A percentile compares a stretch with the other conserved stretches of the same genome.
Conservation (phyloP, 2,329 filamentous ascomycete species). For the Trichoderma brevicompactum region DNA sequence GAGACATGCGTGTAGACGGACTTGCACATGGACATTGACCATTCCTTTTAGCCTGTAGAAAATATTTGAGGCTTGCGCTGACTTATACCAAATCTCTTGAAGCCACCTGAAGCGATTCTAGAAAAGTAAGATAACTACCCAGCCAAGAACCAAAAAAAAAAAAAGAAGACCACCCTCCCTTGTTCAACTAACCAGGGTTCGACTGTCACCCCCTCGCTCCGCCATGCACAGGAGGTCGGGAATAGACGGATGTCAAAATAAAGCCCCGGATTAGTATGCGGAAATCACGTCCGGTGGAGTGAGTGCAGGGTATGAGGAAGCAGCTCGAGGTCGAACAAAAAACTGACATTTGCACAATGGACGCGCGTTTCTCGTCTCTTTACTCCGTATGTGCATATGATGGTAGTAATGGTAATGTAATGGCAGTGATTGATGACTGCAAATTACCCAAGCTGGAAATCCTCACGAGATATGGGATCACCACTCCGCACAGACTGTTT, state of each 20-base stretch:
- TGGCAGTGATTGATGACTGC: too few relatives aligned
- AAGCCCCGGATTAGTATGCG: background rate
- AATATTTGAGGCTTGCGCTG: background rate
- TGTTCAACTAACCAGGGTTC: background rate
- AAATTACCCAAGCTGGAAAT: too few relatives aligned
- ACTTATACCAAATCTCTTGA: background rate
- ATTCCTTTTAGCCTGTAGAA: background rate
- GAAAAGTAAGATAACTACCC: too few relatives aligned
- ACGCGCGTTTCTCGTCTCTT: too few relatives aligned
- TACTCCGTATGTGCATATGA: too few relatives aligned
- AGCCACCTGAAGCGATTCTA: too few relatives aligned
- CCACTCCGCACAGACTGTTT: background rate
- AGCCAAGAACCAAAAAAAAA: too few relatives aligned
- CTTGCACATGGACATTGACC: background rate
- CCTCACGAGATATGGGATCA: too few relatives aligned
- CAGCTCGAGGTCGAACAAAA: too few relatives aligned
- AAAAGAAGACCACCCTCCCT: background rate
- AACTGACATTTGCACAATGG: too few relatives aligned
- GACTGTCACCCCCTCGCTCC: background rate
- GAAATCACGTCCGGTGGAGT: background rate
- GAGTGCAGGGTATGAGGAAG: background rate
- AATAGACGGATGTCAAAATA: conserved; percentile 6
- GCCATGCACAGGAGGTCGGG: background rate
- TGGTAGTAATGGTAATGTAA: too few relatives aligned
- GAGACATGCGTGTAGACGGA: background rate